Percentiles rank a stretch among this genome's conserved stretches.
Evolutionary conservation across 805 yeast species (phyloP).

Genomic region (Suhomyces emberorum): DNA sequence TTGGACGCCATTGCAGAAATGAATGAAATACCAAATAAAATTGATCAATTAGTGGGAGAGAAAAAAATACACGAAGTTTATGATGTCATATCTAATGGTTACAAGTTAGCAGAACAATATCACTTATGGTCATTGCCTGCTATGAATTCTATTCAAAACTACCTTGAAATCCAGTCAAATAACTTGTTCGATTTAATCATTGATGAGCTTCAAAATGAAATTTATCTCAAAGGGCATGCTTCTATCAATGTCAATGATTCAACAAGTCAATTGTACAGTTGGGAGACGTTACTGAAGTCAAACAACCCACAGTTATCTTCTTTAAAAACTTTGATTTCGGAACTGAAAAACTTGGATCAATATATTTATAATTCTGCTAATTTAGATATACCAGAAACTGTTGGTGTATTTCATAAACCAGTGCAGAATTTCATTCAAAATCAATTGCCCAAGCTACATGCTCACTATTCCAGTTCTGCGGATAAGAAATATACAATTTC

Average conservation of each 20-base stretch:
- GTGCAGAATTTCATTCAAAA: constrained; percentile 25
- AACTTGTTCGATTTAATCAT: constrained; percentile 65
- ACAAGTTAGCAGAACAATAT: constrained; percentile 45
- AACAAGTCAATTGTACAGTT: constrained; percentile 10
- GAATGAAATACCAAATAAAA: constrained; percentile 52
- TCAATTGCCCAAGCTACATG: constrained; percentile 29
- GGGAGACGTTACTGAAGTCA: constrained; percentile 23
- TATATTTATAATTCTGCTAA: constrained; percentile 55
- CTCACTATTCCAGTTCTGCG: constrained; percentile 16
- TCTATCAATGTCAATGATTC: constrained; percentile 8
- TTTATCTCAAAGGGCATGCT: constrained; percentile 59
- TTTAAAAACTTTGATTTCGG: constrained; percentile 29
- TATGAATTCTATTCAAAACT: constrained; percentile 46
- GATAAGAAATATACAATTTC: constrained; percentile 2
- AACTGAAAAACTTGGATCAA: constrained; percentile 47
- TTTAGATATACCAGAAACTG: constrained; percentile 51
- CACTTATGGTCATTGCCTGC: constrained; percentile 59
- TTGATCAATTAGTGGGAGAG: constrained; percentile 67
- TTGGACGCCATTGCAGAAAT: constrained; percentile 65
- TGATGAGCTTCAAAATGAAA: constrained; percentile 71
- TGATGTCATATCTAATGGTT: constrained; percentile 45
- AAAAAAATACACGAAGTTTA: constrained; percentile 69
- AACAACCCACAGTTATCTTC: constrained; percentile 36
- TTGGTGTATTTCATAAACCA: constrained; percentile 33
- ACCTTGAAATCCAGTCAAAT: constrained; percentile 54